Evolutionary conservation across 257 asterid species (phyloP).

Genomic region (Hygrophila difformis): DNA sequence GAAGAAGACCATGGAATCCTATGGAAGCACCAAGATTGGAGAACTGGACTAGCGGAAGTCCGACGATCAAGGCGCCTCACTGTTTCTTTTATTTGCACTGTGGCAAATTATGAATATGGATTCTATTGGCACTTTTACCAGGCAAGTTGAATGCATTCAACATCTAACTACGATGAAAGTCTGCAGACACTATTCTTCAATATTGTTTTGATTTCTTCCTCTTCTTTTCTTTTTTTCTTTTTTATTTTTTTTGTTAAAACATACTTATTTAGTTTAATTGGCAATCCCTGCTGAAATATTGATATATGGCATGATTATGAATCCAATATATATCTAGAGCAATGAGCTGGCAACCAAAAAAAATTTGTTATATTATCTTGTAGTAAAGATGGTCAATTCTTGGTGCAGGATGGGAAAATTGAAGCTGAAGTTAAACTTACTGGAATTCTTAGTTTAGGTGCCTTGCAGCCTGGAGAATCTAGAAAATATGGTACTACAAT

Average conservation of each 20-base stretch:
- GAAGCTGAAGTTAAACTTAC: constrained; percentile 98
- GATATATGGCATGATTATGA: no score
- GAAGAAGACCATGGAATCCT: constrained; percentile 95
- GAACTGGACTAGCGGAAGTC: constrained; percentile 90
- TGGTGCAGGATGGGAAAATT: constrained; percentile 89
- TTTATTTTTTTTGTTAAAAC: no score
- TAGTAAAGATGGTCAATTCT: constrained; percentile 4
- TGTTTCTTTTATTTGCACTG: constrained; percentile 87
- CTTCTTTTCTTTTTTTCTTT: no score
- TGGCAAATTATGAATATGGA: constrained; percentile 94
- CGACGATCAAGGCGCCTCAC: constrained; percentile 98
- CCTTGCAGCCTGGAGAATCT: constrained; percentile 78
- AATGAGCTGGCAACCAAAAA: background rate
- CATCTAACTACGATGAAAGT: no score
- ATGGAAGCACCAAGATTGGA: constrained; percentile 99
- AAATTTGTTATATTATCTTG: background rate
- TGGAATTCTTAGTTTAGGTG: constrained; percentile 91
- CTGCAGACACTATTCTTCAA: no score
- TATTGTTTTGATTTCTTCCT: no score
- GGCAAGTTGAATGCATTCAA: constrained; percentile 34
- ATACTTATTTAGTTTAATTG: no score
- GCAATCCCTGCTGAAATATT: no score
- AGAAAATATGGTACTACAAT: constrained; percentile 91
- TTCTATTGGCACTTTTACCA: constrained; percentile 98
- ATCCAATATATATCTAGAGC: no score